Conservation (phyloP, 2,329 filamentous ascomycete species). For the Nothopassalora personata region DNA sequence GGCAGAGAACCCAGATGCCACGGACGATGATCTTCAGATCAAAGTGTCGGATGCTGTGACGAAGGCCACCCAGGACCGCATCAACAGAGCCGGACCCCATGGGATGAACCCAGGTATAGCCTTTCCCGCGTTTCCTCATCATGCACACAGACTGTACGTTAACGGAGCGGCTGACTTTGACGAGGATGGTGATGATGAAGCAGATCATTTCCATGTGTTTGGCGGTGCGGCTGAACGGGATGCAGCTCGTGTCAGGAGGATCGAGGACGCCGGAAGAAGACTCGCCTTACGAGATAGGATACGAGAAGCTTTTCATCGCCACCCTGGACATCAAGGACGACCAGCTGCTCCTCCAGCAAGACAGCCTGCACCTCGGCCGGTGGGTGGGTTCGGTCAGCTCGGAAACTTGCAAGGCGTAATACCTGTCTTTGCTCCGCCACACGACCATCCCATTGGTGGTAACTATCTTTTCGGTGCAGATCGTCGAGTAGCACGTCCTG, state of each 20-base stretch:
- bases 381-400: neutral
- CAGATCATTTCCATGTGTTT: neutral
- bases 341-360: neutral
- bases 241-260: neutral
- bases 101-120: neutral
- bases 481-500: neutral
- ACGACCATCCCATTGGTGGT: neutral
- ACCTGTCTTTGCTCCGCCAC: neutral
- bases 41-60: slow-evolving; percentile 48
- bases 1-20: slow-evolving; percentile 57
- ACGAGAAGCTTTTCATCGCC: neutral
- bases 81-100: slow-evolving; percentile 3
- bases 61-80: slow-evolving; percentile 14
- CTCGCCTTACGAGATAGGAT: neutral
- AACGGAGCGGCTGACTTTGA: slow-evolving; percentile 7
- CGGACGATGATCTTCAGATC: slow-evolving; percentile 54
- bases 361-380: neutral
- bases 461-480: neutral
- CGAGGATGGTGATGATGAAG: slow-evolving; percentile 12
- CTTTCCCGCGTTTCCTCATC: neutral
- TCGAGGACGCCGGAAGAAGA: neutral
- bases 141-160: neutral
- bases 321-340: neutral
- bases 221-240: neutral
- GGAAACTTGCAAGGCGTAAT: neutral